Evolutionary conservation across 23 red algal genomes (phyloP).

Genomic region (Gracilaria vermiculophylla): DNA sequence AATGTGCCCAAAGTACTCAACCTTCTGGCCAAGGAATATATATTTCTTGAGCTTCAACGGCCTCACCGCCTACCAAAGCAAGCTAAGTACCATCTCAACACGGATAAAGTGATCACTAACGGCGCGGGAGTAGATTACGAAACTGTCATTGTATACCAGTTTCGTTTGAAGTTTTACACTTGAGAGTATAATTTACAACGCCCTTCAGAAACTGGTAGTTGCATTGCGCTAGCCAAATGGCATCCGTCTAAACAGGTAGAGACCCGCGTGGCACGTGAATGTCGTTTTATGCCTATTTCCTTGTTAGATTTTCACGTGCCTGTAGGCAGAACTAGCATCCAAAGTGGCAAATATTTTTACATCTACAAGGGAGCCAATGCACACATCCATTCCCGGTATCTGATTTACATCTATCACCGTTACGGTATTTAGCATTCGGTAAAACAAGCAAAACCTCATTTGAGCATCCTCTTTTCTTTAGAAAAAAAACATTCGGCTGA

Average conservation of each 20-base stretch:
- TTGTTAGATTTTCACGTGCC: not conserved
- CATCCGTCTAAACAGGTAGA: not conserved
- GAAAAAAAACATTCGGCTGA: not conserved
- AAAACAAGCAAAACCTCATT: conserved; percentile 1
- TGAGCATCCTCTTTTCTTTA: not conserved
- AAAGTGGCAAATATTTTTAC: conserved; percentile 8
- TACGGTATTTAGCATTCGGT: not conserved
- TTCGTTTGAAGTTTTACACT: not conserved
- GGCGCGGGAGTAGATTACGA: conserved; percentile 8
- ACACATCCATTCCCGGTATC: conserved; percentile 26
- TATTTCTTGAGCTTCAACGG: not conserved
- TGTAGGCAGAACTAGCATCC: conserved; percentile 9
- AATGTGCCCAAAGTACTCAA: conserved; percentile 12
- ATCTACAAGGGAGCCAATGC: conserved; percentile 17
- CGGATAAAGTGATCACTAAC: not conserved
- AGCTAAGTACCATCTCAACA: not conserved
- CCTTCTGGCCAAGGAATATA: not conserved
- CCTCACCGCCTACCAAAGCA: not conserved
- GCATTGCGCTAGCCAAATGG: conserved; percentile 29
- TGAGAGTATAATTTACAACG: conserved; percentile 22
- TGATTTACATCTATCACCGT: conserved; percentile 3
- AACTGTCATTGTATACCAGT: conserved; percentile 27
- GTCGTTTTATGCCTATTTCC: not conserved
- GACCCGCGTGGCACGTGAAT: not conserved
- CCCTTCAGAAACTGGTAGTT: conserved; percentile 16